Evolutionary conservation across 2,329 filamentous ascomycete genomes (phyloP), one percentile per base, ranked within the genome.

Genomic region (Sordariomycetes sp.): DNA sequence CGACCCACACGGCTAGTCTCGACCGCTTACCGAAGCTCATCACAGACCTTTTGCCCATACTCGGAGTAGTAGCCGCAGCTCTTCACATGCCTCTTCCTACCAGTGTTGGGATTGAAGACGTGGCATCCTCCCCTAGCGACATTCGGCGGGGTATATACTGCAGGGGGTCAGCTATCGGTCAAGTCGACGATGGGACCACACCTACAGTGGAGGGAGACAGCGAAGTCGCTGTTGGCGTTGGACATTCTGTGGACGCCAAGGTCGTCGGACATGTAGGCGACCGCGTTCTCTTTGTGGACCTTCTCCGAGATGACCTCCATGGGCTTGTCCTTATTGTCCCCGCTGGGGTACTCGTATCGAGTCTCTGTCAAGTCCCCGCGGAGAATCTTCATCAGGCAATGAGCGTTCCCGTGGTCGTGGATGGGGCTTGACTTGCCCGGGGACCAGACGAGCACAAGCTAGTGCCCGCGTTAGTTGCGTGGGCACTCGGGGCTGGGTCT

Each of bases 341-440:
- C 69, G 54, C 76, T 68, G 0, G 91, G 91, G 74, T 88, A 91
- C 56, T 80, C 79, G 71, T 90, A 96, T 60, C 89, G 81, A 20
- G 89, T 92, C 75, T 97, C 92, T 64, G 84, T 88, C 60, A 96
- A 76, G 61, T 78, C 80, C 53, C 92, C 92, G 64, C 84, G 85
- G 62, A 96, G 80, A 63, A 93, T 85, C 77, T 87, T 96, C 90
- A 96, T 96, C 65, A 96, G 77, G 72, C 92, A 97, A 70, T 96
- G 92, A 46, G 91, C 89, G 61, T 93, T 89, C 68, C 86, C 87
- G 71, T 90, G 88, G 70, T 97, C 92, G 69, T 97, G 92, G 68
- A 97, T 90, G 12, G 88, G 86, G 65, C 88, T 93, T 43, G 82
- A 82, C 72, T 90, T 90, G 56, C 88, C 88, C 0, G 92, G 91